A percentile compares a stretch with the other conserved stretches of the same genome.
These are phyloP conservation scores for Stephania yunnanensis DNA, from an alignment of 164 flowering plant species.

Conservation along the genomic window DNA sequence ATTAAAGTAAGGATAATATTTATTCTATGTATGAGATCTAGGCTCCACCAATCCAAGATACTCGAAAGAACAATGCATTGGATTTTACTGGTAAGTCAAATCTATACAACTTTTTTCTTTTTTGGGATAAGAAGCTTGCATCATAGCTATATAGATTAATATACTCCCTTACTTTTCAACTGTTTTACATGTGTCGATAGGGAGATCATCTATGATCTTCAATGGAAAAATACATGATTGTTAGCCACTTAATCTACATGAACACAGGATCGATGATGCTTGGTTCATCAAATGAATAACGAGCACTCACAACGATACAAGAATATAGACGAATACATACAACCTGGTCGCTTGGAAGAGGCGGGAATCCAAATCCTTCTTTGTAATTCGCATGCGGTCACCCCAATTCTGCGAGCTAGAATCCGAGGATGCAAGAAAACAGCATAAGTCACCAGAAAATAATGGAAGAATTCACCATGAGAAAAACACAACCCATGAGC, in stretches of 20 bases:
- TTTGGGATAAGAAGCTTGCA: not conserved
- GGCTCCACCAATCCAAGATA: no score
- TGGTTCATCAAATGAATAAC: not conserved
- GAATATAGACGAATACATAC: not conserved
- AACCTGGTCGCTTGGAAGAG: not conserved
- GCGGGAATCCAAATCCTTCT: not conserved
- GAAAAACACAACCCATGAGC: no score
- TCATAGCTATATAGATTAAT: not conserved
- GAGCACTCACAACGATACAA: not conserved
- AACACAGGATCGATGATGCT: not conserved
- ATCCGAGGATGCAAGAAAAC: not conserved
- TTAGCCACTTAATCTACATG: not conserved
- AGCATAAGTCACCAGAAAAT: not conserved
- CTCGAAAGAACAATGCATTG: no score
- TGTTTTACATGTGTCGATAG: not conserved
- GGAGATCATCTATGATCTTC: not conserved
- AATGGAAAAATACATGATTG: not conserved
- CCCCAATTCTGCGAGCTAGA: not conserved
- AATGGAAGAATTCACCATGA: not conserved
- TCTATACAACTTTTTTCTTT: no score
- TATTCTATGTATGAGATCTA: no score
- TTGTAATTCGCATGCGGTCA: not conserved
- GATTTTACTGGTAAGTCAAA: no score
- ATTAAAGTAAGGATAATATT: no score
- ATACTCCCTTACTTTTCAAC: not conserved